These are phyloP conservation scores for Saussurea involucrata DNA, from an alignment of 129 eudicot species.

Conservation along the genomic window DNA sequence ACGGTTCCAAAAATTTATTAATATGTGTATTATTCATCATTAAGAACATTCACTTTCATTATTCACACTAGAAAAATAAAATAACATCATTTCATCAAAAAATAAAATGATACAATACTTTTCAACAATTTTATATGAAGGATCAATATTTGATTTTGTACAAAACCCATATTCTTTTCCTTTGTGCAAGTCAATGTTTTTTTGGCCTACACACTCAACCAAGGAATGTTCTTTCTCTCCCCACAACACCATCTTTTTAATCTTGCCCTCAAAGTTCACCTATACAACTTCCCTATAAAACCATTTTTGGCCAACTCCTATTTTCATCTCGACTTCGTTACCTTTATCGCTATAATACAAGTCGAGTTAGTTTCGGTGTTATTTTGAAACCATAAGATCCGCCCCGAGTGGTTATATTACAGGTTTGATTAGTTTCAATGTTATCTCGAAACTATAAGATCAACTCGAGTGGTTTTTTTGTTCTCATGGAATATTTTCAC, in stretches of 20 bases:
- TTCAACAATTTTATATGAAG: constrained; percentile 17
- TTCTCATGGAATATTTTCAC: not conserved
- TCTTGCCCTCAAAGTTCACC: constrained; percentile 29
- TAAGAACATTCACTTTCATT: no score
- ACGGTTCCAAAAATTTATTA: no score
- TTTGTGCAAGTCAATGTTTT: constrained; percentile 29
- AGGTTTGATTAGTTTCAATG: not conserved
- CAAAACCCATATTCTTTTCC: constrained; percentile 46
- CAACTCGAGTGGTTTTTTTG: not conserved
- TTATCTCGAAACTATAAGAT: not conserved
- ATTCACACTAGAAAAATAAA: no score
- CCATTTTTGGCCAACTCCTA: constrained; percentile 3
- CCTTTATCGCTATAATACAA: constrained; percentile 18
- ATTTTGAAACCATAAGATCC: not conserved
- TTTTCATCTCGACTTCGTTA: constrained; percentile 15
- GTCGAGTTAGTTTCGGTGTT: not conserved
- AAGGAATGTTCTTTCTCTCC: constrained; percentile 62
- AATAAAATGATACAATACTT: constrained; percentile 28
- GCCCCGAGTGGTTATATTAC: not conserved
- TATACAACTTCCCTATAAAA: constrained; percentile 7
- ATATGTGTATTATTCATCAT: no score
- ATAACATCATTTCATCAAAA: not conserved
- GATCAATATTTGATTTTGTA: constrained; percentile 5
- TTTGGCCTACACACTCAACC: constrained; percentile 42
- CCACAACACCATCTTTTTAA: constrained; percentile 17